phyloP scores from a whole-genome alignment of 805 yeast genomes.

The Cyberlindnera xylosilytica region DNA sequence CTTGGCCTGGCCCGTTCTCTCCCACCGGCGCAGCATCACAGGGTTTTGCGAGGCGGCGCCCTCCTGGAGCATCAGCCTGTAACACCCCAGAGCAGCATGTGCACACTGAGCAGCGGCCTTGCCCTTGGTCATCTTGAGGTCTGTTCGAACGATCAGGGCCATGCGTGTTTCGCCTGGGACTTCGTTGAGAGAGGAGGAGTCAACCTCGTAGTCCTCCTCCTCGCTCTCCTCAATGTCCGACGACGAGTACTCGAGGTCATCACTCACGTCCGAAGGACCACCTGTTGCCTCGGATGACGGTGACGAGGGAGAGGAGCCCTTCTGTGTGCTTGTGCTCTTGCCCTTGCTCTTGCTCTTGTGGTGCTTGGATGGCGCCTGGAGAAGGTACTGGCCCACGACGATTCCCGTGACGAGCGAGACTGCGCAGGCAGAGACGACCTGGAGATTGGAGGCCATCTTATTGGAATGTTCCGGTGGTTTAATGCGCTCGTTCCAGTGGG shows the following conservation, averaged over 20 bases:
- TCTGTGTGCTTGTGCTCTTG: too few species aligned
- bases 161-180: slow-evolving; percentile 79
- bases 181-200: slow-evolving; percentile 58
- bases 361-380: slow-evolving; percentile 2
- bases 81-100: slow-evolving; percentile 94
- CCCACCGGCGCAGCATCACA: slow-evolving; percentile 71
- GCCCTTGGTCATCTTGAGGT: slow-evolving; percentile 89
- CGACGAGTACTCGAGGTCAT: slow-evolving; percentile 31
- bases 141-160: slow-evolving; percentile 87
- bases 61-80: slow-evolving; percentile 59
- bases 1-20: slow-evolving; percentile 85
- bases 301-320: slow-evolving; percentile 10
- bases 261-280: slow-evolving; percentile 25
- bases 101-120: slow-evolving; percentile 97
- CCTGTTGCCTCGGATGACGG: slow-evolving; percentile 16
- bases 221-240: slow-evolving; percentile 43
- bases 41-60: slow-evolving; percentile 55
- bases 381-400: slow-evolving; percentile 27
- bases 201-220: slow-evolving; percentile 55
- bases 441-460: slow-evolving; percentile 24
- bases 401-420: slow-evolving; percentile 38
- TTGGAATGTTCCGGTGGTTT: too few species aligned
- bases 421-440: slow-evolving; percentile 33
- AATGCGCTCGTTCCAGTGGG: too few species aligned
- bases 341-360: slow-evolving; percentile 2